Evolutionary conservation across 768 basidiomycete species (phyloP), one percentile per base, ranked within the genome.

Genomic region (Scleroderma citrinum): DNA sequence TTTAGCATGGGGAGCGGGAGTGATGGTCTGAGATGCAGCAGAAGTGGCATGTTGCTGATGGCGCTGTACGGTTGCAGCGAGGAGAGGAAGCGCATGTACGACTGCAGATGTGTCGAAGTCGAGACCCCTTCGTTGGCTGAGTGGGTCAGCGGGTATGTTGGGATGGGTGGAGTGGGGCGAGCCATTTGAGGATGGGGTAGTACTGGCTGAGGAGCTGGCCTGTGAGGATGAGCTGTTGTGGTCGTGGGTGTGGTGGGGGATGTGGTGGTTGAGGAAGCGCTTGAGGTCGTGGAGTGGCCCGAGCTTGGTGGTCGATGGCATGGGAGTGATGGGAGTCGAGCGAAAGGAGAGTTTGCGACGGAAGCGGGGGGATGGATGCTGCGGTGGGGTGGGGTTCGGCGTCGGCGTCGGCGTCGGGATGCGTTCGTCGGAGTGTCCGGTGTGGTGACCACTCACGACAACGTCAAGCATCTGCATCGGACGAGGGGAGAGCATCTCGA

Each of bases 211-310:
- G 35, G 56, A 54, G 39, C 51, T 59, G 56, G 59, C 42, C 69
- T 53, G 52, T 53, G 53, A 66, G 66, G 45, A 63, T 51, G 50
- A 68, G 34, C 34, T 35, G 34, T n/a, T 6, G 38, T 53, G 40
- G 51, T 59, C 56, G 58, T 42, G 69, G 53, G 51, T 54, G 53
- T 66, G 71, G 58, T 87, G 82, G 50, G 82, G 82, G 43, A 95
- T 83, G 70, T 95, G 92, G 69, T 89, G 81, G 70, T 95, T 90
- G 54, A 99, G 79, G 73, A 98, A 96, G 24, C 93, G 87, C 64
- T 92, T 92, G 60, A 97, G 82, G 67, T 97, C 94, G 69, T 88
- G 83, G 44, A 98, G 77, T 2, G 92, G 87, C 0, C 91, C 86
- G 52, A 76, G 76, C 49, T 76, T 73, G 31, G 29, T 17, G 3